A percentile compares a stretch with the other conserved stretches of the same genome.
Evolutionary conservation across 139 green algal genomes (phyloP).

Genomic region (Chlamydomonas asymmetrica): DNA sequence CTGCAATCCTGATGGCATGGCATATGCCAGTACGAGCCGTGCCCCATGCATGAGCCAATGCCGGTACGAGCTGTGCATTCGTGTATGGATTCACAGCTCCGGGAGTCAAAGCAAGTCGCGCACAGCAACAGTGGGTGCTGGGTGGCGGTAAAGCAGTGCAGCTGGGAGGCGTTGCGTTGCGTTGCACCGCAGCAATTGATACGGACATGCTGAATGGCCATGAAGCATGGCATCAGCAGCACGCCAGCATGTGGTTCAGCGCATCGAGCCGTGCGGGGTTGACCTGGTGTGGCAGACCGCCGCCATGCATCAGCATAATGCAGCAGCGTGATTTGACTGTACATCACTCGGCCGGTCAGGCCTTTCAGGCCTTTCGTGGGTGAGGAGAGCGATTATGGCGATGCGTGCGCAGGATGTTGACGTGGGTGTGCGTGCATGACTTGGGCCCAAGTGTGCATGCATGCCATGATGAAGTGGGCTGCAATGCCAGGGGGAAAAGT

Average conservation of each 20-base stretch:
- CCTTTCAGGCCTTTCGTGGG: not conserved
- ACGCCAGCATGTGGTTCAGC: too few species aligned
- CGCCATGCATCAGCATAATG: not conserved
- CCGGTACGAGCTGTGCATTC: not conserved
- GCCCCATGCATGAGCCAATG: not conserved
- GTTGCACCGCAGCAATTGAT: not conserved
- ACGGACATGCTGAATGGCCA: not conserved
- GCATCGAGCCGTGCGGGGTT: too few species aligned
- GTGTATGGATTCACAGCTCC: not conserved
- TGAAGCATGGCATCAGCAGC: not conserved
- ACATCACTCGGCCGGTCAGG: not conserved
- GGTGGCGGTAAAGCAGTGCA: not conserved
- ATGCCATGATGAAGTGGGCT: not conserved
- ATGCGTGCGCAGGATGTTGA: too few species aligned
- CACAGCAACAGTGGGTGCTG: not conserved
- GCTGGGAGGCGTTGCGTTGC: not conserved
- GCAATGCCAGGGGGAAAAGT: not conserved
- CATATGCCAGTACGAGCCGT: not conserved
- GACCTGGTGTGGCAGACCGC: not conserved
- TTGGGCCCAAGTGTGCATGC: too few species aligned
- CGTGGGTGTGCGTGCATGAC: not conserved
- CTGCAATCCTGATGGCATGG: too few species aligned
- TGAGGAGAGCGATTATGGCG: too few species aligned
- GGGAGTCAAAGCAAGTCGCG: too few species aligned
- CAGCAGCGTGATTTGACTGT: not conserved